A percentile compares a stretch with the other conserved stretches of the same genome.
Evolutionary conservation across 148 eudicot species (phyloP).

Genomic region (Cornus suecica): DNA sequence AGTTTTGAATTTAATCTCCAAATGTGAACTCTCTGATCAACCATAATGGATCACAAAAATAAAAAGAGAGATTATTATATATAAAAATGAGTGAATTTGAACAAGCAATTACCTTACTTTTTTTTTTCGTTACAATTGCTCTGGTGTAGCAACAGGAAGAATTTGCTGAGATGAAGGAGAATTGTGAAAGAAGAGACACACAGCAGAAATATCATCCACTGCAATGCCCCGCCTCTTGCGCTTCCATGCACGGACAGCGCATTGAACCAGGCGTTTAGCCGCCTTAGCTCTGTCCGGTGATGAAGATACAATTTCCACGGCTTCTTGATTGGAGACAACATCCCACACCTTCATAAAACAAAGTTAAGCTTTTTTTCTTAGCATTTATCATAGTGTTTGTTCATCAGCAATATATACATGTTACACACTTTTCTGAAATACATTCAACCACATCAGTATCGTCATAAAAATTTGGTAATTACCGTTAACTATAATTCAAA

Average conservation of each 20-base stretch:
- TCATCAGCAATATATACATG: too few species aligned
- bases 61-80: background rate
- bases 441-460: background rate
- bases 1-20: background rate
- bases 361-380: background rate
- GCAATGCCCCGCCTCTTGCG: constrained; percentile 66
- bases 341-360: constrained; percentile 70
- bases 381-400: background rate
- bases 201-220: constrained; percentile 75
- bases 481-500: too few species aligned
- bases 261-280: constrained; percentile 58
- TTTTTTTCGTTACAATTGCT: constrained; percentile 18
- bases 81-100: background rate
- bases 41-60: background rate
- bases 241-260: constrained; percentile 64
- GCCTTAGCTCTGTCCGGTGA: constrained; percentile 51
- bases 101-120: background rate
- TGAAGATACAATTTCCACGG: constrained; percentile 61
- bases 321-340: constrained; percentile 84
- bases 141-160: constrained; percentile 27
- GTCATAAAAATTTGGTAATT: too few species aligned
- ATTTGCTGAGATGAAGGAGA: constrained; percentile 20
- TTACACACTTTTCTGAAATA: too few species aligned
- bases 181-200: constrained; percentile 72
- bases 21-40: background rate